Percentiles rank a stretch among this genome's conserved stretches.
Conservation (phyloP, 1,284 basidiomycete species). For the Ustilago nuda region DNA sequence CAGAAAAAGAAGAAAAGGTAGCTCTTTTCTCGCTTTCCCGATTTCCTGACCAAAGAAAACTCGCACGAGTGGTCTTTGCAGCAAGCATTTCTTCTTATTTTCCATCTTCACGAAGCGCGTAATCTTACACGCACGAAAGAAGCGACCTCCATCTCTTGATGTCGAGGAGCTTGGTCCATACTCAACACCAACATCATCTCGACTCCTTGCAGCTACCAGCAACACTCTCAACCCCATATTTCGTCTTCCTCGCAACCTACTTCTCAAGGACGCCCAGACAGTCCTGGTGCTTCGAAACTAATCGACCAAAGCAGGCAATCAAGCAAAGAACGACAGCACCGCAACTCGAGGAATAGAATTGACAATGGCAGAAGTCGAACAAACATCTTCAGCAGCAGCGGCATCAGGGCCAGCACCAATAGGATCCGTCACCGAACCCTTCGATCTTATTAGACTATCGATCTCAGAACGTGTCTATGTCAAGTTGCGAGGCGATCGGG, state of each 20-base stretch:
- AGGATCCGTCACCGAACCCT: slow-evolving; percentile 82
- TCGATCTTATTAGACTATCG: slow-evolving; percentile 95
- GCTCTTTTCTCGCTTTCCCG: slow-evolving; percentile 2
- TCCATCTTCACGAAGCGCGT: not conserved
- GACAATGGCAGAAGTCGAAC: slow-evolving; percentile 45
- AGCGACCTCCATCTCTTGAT: not conserved
- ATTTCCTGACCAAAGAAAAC: not conserved
- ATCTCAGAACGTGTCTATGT: slow-evolving; percentile 95
- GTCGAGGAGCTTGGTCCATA: slow-evolving; percentile 25
- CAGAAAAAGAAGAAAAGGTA: slow-evolving; percentile 9
- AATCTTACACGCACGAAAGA: slow-evolving; percentile 24
- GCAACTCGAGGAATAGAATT: not conserved
- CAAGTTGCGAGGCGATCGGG: slow-evolving; percentile 94
- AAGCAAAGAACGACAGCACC: not conserved
- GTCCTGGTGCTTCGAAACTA: not conserved
- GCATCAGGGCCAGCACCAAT: slow-evolving; percentile 23
- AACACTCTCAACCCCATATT: not conserved
- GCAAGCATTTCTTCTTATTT: slow-evolving; percentile 8
- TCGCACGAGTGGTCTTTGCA: not conserved
- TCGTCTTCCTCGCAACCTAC: no score
- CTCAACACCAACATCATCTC: slow-evolving; percentile 15
- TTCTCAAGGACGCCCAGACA: no score
- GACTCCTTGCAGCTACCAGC: not conserved
- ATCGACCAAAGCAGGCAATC: not conserved
- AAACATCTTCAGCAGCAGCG: slow-evolving; percentile 23